Base-by-base conservation (phyloP, 768 basidiomycete genomes). In the Rhodotorula graminis region DNA sequence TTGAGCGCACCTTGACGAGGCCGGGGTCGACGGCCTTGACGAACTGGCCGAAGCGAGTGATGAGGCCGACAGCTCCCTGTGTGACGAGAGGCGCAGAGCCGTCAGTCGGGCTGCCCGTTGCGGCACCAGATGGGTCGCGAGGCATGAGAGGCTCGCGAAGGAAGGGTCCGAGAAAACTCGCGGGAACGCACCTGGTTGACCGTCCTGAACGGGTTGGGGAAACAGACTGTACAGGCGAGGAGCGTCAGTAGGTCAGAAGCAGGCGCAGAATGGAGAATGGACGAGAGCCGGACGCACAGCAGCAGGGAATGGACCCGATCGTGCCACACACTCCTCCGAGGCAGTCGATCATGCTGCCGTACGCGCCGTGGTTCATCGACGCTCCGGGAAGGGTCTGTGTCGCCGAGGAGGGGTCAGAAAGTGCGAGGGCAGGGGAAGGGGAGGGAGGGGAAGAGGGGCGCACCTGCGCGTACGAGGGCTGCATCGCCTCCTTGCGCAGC, bases 401-500 rank as follows among this genome's bases (percentile, higher is more conserved):
- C 8, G 14, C 3, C 31, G 62, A 91, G 92, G 81, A 95, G 93
- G 9, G 61, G 70, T 37, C 37, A 37, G 37, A 7, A 31, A 12
- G 33, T 19, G 44, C n/a, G 19, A 10, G n/a, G 14, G 19, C 9
- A 29, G 11, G 7, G 14, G 16, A 46, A 33, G 92, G 56, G 93
- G 82, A 80, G 94, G 18, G 40, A 19, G 12, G 7, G 31, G 31
- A 31, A 25, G 23, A 27, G 56, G n/a, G n/a, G n/a, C n/a, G n/a
- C n/a, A n/a, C 92, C 82, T 97, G 93, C 5, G 93, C 87, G 80
- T 97, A 96, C 0, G 90, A 92, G 5, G 90, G 92, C 89, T 96
- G 81, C 79, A 80, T 81, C 42, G 79, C 72, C 11, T 61, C 55
- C 18, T 55, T 57, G 23, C 64, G 46, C 25, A 71, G 64, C 25